phyloP scores from a whole-genome alignment of 2,329 filamentous ascomycete genomes.

The Monosporascus sp. region DNA sequence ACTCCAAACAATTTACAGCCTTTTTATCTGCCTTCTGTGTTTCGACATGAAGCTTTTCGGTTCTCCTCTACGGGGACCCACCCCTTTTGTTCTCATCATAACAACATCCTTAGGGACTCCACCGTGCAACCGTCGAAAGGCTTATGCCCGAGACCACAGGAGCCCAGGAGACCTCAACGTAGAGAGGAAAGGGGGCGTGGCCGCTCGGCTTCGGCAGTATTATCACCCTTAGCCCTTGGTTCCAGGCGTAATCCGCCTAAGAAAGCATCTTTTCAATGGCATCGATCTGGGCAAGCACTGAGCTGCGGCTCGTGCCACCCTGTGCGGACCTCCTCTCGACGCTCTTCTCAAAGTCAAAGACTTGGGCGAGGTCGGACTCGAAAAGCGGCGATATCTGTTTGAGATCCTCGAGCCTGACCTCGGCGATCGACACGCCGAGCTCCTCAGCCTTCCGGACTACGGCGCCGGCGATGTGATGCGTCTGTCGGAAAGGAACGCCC shows the following conservation, averaged over 20 bases:
- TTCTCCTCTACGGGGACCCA: no score
- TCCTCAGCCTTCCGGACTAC: conserved; percentile 70
- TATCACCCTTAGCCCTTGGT: no score
- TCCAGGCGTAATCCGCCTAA: not conserved
- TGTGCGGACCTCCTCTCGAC: conserved; percentile 74
- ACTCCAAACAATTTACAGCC: no score
- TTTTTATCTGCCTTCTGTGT: no score
- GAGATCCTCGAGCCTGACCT: conserved; percentile 61
- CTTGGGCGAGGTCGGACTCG: conserved; percentile 61
- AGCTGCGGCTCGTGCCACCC: conserved; percentile 70
- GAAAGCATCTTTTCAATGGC: conserved; percentile 35
- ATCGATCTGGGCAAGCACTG: conserved; percentile 59
- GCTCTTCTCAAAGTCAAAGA: conserved; percentile 76
- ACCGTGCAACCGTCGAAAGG: no score
- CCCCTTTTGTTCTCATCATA: no score
- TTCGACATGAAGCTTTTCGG: no score
- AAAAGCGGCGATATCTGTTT: conserved; percentile 60
- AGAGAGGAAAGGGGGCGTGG: no score
- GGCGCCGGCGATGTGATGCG: conserved; percentile 73
- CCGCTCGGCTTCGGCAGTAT: no score
- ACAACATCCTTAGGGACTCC: no score
- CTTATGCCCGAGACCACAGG: no score
- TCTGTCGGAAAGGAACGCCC: conserved; percentile 76
- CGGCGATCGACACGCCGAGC: conserved; percentile 62
- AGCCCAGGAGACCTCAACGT: no score